Percentiles rank a stretch among this genome's conserved stretches.
Evolutionary conservation across 2,329 filamentous ascomycete species (phyloP).

Genomic region (Rhinocladiella similis): DNA sequence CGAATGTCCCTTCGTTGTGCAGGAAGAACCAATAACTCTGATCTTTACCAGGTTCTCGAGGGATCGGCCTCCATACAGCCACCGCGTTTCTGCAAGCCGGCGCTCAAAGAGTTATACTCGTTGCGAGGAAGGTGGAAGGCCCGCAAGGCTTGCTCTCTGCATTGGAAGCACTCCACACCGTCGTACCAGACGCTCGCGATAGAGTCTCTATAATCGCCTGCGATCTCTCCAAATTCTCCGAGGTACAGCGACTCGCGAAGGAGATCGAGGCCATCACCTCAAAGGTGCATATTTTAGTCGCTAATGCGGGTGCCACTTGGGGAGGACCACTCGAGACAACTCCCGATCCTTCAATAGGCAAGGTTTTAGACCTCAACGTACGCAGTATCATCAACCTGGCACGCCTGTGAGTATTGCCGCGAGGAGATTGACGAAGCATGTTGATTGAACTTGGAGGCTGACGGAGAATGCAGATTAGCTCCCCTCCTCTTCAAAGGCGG

Average conservation of each 20-base stretch:
- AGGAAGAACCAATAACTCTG: neutral
- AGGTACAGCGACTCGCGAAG: constrained; percentile 14
- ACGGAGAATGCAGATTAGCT: too few relatives aligned
- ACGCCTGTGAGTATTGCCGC: constrained; percentile 9
- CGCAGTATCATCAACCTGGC: constrained; percentile 11
- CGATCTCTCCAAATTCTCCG: constrained; percentile 16
- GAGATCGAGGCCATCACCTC: constrained; percentile 10
- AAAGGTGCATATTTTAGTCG: constrained; percentile 27
- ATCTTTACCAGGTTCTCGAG: constrained; percentile 31
- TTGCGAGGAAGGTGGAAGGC: constrained; percentile 15
- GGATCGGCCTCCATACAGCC: constrained; percentile 26
- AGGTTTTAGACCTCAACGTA: constrained; percentile 23
- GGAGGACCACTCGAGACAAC: constrained; percentile 20
- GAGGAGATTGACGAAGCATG: constrained; percentile 25
- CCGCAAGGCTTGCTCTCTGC: constrained; percentile 10
- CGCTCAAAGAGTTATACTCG: constrained; percentile 16
- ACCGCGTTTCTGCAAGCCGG: constrained; percentile 19
- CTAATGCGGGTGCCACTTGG: constrained; percentile 24
- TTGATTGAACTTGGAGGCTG: too few relatives aligned
- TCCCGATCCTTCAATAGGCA: constrained; percentile 18
- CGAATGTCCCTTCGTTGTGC: neutral
- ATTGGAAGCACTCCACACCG: neutral
- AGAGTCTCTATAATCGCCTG: constrained; percentile 14
- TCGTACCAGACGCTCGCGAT: constrained; percentile 7
- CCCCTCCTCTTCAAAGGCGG: constrained; percentile 1